Conservation (phyloP, 768 basidiomycete genomes). For the Tubosaeta brunneosetosa region DNA sequence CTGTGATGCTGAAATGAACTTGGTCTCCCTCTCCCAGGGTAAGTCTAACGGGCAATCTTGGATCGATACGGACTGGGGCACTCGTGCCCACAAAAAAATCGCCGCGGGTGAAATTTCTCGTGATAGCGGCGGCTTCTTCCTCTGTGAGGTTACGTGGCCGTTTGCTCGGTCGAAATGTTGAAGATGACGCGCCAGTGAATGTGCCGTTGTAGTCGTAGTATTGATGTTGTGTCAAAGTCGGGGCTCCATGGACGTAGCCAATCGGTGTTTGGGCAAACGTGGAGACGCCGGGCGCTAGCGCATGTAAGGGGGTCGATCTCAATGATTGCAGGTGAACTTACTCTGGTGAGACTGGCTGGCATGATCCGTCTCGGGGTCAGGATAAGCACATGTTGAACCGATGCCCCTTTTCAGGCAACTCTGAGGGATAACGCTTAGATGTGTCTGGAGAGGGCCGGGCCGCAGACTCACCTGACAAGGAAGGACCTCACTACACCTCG, state of each 20-base stretch:
- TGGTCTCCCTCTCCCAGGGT: conserved; percentile 80
- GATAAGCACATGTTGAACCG: conserved; percentile 66
- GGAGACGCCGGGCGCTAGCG: conserved; percentile 32
- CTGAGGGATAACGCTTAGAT: conserved; percentile 33
- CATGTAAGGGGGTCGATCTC: conserved; percentile 4
- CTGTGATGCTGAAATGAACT: conserved; percentile 62
- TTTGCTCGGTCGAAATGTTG: conserved; percentile 76
- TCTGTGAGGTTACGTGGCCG: conserved; percentile 77
- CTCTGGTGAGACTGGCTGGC: conserved; percentile 31
- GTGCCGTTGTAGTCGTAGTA: conserved; percentile 78
- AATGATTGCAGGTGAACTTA: conserved; percentile 8
- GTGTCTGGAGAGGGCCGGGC: conserved; percentile 3
- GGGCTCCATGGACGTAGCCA: conserved; percentile 35
- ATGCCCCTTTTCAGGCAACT: conserved; percentile 80
- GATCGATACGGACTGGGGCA: conserved; percentile 80
- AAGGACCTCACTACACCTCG: conserved; percentile 74
- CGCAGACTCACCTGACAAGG: conserved; percentile 63
- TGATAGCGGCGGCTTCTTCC: conserved; percentile 79
- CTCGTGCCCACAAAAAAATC: conserved; percentile 80
- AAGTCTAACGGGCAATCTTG: conserved; percentile 71
- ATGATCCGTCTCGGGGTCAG: conserved; percentile 66
- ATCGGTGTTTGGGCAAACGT: conserved; percentile 37
- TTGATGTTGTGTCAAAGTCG: conserved; percentile 51
- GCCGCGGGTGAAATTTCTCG: conserved; percentile 73
- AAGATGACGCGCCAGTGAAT: conserved; percentile 64